These are phyloP conservation scores for Cladosporium sp. DNA, from an alignment of 2,329 filamentous ascomycete genomes.

Conservation along the genomic window DNA sequence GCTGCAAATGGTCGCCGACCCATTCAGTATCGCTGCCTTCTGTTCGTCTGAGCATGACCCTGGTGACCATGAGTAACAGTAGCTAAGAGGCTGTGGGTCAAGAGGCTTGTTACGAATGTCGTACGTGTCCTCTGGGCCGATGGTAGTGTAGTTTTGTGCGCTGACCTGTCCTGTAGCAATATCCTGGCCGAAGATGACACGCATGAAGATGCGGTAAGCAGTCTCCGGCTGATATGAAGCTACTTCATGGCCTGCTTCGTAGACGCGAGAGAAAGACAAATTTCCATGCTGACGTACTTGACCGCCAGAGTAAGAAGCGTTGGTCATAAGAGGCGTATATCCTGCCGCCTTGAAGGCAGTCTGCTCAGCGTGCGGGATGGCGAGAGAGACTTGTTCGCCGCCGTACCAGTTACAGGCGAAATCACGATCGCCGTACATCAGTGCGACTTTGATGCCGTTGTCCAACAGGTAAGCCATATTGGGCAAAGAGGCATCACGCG, in stretches of 20 bases:
- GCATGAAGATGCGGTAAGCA: constrained; percentile 36
- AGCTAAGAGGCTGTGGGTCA: constrained; percentile 11
- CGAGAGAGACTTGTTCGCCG: constrained; percentile 31
- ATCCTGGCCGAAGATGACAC: constrained; percentile 30
- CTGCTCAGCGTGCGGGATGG: constrained; percentile 42
- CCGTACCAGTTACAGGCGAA: constrained; percentile 46
- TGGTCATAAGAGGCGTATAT: constrained; percentile 35
- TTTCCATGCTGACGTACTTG: constrained; percentile 35
- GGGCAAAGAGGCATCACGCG: constrained; percentile 35
- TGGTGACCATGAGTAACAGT: constrained; percentile 17
- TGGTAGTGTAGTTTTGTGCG: not conserved
- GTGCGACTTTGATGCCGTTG: constrained; percentile 53
- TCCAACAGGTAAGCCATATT: constrained; percentile 40
- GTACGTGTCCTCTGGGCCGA: constrained; percentile 12
- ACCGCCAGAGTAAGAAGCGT: constrained; percentile 22
- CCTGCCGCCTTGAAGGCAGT: constrained; percentile 47
- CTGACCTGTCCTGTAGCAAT: constrained; percentile 30
- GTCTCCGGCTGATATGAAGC: constrained; percentile 36
- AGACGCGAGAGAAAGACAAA: constrained; percentile 44
- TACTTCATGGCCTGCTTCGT: constrained; percentile 48
- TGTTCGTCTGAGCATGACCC: constrained; percentile 20
- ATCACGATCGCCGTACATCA: constrained; percentile 66
- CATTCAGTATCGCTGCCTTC: constrained; percentile 14
- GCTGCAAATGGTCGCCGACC: constrained; percentile 15
- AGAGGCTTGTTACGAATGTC: constrained; percentile 13